Evolutionary conservation across 1,139 yeast genomes (phyloP).

Genomic region (Candida gigantensis): DNA sequence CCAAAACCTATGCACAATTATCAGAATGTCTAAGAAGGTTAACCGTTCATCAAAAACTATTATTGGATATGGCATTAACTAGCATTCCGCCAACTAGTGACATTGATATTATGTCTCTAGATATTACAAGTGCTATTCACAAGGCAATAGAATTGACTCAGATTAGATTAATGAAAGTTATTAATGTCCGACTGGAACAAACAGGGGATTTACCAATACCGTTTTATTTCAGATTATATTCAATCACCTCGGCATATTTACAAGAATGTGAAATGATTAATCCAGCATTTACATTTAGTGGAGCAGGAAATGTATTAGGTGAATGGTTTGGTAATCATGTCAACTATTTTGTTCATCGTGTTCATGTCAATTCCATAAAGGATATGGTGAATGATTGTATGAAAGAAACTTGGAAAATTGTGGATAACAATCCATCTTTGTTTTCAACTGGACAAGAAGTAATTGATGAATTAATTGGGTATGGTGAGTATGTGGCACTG

Average conservation of each 20-base stretch:
- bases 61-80: constrained; percentile 72
- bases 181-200: constrained; percentile 76
- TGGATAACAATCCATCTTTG: constrained; percentile 22
- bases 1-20: constrained; percentile 59
- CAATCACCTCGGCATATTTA: constrained; percentile 67
- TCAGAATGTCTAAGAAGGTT: constrained; percentile 75
- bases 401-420: constrained; percentile 79
- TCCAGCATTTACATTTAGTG: constrained; percentile 65
- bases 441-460: constrained; percentile 49
- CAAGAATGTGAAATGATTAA: constrained; percentile 84
- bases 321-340: constrained; percentile 71
- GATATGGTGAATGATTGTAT: constrained; percentile 54
- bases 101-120: constrained; percentile 56
- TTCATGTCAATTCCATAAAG: constrained; percentile 54
- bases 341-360: constrained; percentile 56
- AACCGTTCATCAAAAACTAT: constrained; percentile 73
- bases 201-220: constrained; percentile 56
- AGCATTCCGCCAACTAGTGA: constrained; percentile 38
- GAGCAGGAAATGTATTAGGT: constrained; percentile 52
- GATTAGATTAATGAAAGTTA: constrained; percentile 72
- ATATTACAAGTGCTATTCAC: constrained; percentile 60
- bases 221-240: constrained; percentile 65
- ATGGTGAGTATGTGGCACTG: constrained; percentile 46
- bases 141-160: constrained; percentile 75
- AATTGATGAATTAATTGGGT: constrained; percentile 56